Conservation (phyloP, 169 alveolate genomes). For the Plasmodium reichenowi region DNA sequence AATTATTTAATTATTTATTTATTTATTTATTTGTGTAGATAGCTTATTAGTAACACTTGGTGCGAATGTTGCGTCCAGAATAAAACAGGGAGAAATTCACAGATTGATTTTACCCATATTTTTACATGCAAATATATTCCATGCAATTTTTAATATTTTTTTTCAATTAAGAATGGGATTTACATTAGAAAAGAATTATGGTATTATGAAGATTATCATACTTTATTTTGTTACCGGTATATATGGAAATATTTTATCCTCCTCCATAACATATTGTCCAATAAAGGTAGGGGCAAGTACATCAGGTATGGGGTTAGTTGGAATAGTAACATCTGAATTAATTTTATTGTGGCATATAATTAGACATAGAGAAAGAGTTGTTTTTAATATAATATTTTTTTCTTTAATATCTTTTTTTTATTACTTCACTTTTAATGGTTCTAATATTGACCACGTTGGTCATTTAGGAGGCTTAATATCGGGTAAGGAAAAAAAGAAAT, state of each 20-base stretch:
- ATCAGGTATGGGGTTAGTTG: slow-evolving; percentile 89
- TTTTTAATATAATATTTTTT: slow-evolving; percentile 84
- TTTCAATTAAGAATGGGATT: slow-evolving; percentile 88
- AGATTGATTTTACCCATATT: slow-evolving; percentile 86
- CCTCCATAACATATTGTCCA: slow-evolving; percentile 83
- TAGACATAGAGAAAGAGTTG: slow-evolving; percentile 85
- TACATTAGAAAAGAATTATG: slow-evolving; percentile 86
- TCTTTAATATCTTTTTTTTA: slow-evolving; percentile 82
- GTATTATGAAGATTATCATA: slow-evolving; percentile 76
- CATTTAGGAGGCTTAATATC: slow-evolving; percentile 88
- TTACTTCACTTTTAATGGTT: slow-evolving; percentile 86
- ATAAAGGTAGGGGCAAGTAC: slow-evolving; percentile 90
- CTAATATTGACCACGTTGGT: slow-evolving; percentile 88
- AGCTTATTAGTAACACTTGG: slow-evolving; percentile 77
- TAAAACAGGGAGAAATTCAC: slow-evolving; percentile 88
- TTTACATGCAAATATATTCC: slow-evolving; percentile 87
- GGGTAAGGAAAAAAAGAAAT: slow-evolving; percentile 42
- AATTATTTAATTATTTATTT: too few species aligned
- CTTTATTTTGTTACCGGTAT: slow-evolving; percentile 85
- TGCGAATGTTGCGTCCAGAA: slow-evolving; percentile 84
- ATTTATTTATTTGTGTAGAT: slow-evolving; percentile 67
- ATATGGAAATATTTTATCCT: slow-evolving; percentile 86
- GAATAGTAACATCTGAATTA: slow-evolving; percentile 86
- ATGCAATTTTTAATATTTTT: slow-evolving; percentile 87
- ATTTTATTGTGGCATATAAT: slow-evolving; percentile 87